Conservation (phyloP, 305 asterid species). For the Andrographis paniculata region DNA sequence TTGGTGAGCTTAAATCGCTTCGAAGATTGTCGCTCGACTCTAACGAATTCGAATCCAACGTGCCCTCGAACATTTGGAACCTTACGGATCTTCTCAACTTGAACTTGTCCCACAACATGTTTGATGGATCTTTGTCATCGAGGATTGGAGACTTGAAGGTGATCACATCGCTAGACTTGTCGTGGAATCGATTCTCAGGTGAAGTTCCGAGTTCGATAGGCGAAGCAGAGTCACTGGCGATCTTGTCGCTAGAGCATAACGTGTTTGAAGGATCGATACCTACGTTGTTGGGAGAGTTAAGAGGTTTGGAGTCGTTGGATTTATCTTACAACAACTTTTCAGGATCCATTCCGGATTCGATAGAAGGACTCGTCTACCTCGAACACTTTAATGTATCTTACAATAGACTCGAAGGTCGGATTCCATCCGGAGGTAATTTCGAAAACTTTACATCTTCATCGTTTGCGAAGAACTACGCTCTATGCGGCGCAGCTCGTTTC, state of each 20-base stretch:
- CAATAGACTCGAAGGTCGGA: slow-evolving; percentile 3
- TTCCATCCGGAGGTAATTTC: not conserved
- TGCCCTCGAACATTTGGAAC: not conserved
- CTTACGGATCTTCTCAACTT: not conserved
- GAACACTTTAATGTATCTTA: slow-evolving; percentile 1
- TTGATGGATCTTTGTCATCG: not conserved
- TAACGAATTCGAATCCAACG: not conserved
- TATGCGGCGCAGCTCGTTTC: not conserved
- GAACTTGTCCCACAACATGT: not conserved
- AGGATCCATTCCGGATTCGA: not conserved
- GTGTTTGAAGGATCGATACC: not conserved
- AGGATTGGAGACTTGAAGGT: not conserved
- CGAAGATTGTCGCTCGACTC: not conserved
- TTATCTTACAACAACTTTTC: not conserved
- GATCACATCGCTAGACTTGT: not conserved
- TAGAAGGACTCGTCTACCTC: not conserved
- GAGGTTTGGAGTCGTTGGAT: not conserved
- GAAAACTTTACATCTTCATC: not conserved
- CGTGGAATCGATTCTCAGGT: not conserved
- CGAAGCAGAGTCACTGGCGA: not conserved
- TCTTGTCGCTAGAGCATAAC: not conserved
- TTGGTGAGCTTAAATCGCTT: not conserved
- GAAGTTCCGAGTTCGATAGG: not conserved
- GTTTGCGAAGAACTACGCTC: not conserved
- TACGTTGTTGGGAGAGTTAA: not conserved